Percentiles rank a stretch among this genome's conserved stretches.
Evolutionary conservation across 352 stramenopile genomes (phyloP).

Genomic region (Elongisporangium undulatum): DNA sequence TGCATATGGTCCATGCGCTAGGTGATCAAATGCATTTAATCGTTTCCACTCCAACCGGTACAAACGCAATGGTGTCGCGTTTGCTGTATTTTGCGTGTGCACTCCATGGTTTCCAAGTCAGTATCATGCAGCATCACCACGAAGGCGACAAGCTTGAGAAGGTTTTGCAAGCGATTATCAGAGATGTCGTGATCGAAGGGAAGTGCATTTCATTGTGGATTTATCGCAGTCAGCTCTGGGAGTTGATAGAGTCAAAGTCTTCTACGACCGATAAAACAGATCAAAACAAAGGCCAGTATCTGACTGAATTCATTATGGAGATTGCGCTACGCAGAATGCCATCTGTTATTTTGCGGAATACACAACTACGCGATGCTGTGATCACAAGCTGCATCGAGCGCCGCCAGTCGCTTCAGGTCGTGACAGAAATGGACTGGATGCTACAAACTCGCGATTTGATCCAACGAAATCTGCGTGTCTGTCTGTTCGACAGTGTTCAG

Average conservation of each 20-base stretch:
- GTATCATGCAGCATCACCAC: slow-evolving; percentile 3
- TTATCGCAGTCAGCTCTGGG: slow-evolving; percentile 1
- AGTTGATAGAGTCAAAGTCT: background rate
- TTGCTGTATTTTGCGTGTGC: slow-evolving; percentile 33
- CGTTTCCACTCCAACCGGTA: slow-evolving; percentile 12
- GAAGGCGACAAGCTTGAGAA: slow-evolving; percentile 1
- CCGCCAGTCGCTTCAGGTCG: slow-evolving; percentile 22
- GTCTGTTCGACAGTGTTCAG: slow-evolving; percentile 18
- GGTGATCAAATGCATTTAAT: slow-evolving; percentile 22
- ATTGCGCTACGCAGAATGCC: slow-evolving; percentile 27
- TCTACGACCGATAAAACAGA: background rate
- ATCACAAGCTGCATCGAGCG: slow-evolving; percentile 28
- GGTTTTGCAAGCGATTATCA: slow-evolving; percentile 10
- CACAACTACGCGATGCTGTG: slow-evolving; percentile 28
- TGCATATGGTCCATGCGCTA: slow-evolving; percentile 34
- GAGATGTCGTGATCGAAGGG: slow-evolving; percentile 22
- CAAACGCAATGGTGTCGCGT: slow-evolving; percentile 9
- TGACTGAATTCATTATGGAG: slow-evolving; percentile 23
- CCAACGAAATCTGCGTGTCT: slow-evolving; percentile 39
- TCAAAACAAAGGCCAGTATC: slow-evolving; percentile 5
- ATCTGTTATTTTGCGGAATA: slow-evolving; percentile 23
- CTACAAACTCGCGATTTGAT: slow-evolving; percentile 24
- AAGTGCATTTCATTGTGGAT: slow-evolving; percentile 34
- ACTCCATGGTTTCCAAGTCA: slow-evolving; percentile 30
- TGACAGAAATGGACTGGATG: slow-evolving; percentile 26